Conservation (phyloP, 768 basidiomycete species). For the Boletus eberwhitei region DNA sequence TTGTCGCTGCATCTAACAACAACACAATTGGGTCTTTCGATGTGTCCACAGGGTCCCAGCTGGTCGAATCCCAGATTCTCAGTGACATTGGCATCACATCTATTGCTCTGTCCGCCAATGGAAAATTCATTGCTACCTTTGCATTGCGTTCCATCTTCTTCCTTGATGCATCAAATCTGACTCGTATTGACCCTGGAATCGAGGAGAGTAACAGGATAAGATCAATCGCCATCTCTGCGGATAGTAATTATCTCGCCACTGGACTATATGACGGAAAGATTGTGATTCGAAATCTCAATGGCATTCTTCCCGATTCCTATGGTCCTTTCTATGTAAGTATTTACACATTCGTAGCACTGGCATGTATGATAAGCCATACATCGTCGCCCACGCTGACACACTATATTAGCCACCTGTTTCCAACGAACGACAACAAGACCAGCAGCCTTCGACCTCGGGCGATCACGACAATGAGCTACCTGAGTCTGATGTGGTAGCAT, state of each 20-base stretch:
- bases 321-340: neutral
- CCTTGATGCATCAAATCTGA: neutral
- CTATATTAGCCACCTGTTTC: neutral
- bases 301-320: neutral
- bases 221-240: neutral
- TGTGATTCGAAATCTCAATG: neutral
- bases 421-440: neutral
- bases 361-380: neutral
- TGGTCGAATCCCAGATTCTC: neutral
- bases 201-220: rapidly evolving
- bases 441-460: neutral
- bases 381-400: neutral
- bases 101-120: neutral
- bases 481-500: neutral
- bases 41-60: neutral
- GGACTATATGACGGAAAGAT: neutral
- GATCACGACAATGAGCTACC: neutral
- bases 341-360: neutral
- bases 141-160: neutral
- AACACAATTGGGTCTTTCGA: neutral
- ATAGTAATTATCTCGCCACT: neutral
- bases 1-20: neutral
- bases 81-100: neutral
- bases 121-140: neutral
- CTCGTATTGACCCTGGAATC: neutral